A percentile compares a stretch with the other conserved stretches of the same genome.
phyloP scores from a whole-genome alignment of 1,284 basidiomycete genomes.

The Ceratobasidium papillatum region DNA sequence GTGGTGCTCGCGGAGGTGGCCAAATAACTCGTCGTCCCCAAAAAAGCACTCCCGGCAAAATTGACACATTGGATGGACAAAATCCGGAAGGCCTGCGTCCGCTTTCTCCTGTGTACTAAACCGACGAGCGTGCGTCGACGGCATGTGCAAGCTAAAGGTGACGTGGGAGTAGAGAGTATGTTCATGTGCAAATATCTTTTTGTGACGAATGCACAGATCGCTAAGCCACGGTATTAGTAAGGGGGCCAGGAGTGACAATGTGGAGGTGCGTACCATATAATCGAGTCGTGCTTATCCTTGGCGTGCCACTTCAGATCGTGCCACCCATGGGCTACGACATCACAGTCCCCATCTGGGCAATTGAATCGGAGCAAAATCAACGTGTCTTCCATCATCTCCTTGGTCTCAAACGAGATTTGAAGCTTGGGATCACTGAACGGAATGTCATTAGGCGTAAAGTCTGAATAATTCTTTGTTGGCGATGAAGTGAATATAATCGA shows the following conservation, averaged over 20 bases:
- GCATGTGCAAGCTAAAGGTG: constrained; percentile 79
- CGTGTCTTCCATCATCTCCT: constrained; percentile 95
- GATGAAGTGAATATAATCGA: constrained; percentile 85
- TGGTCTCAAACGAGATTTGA: constrained; percentile 86
- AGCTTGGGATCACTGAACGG: constrained; percentile 80
- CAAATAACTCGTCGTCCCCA: constrained; percentile 89
- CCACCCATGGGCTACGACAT: constrained; percentile 88
- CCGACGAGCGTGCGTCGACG: constrained; percentile 67
- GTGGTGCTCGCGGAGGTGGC: constrained; percentile 92
- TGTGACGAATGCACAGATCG: constrained; percentile 87
- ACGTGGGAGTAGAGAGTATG: constrained; percentile 83
- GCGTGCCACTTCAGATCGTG: constrained; percentile 85
- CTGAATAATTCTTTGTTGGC: constrained; percentile 68
- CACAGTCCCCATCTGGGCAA: constrained; percentile 82
- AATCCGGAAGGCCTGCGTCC: constrained; percentile 51
- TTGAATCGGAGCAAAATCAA: constrained; percentile 91
- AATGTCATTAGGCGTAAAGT: constrained; percentile 66
- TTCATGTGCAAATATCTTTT: constrained; percentile 97
- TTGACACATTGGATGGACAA: constrained; percentile 83
- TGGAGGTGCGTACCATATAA: constrained; percentile 75
- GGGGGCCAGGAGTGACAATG: not conserved
- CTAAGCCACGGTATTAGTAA: constrained; percentile 54
- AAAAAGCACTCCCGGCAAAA: constrained; percentile 95
- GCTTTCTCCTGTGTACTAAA: constrained; percentile 56
- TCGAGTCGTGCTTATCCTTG: constrained; percentile 75